A percentile compares a stretch with the other conserved stretches of the same genome.
phyloP scores from a whole-genome alignment of 768 basidiomycete species.

The Arthromyces matolae region DNA sequence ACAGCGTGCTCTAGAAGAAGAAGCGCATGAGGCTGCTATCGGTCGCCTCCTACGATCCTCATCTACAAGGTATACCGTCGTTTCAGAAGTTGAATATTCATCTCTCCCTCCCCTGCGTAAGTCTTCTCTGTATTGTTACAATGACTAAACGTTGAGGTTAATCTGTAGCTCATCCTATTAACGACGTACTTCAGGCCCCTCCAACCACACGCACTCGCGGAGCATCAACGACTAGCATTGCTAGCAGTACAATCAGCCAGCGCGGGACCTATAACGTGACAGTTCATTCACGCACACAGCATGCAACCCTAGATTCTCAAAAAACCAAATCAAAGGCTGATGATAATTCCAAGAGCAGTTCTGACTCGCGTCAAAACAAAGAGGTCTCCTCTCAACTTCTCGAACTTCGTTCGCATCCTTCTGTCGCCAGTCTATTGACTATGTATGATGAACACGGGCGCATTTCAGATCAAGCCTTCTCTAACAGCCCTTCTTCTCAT shows the following conservation, averaged over 20 bases:
- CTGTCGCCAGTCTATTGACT: constrained; percentile 68
- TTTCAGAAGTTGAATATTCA: constrained; percentile 51
- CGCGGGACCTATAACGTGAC: constrained; percentile 70
- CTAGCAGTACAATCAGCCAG: constrained; percentile 46
- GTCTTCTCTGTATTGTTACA: constrained; percentile 31
- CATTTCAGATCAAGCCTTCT: constrained; percentile 59
- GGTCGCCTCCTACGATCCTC: constrained; percentile 66
- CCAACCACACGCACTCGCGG: constrained; percentile 43
- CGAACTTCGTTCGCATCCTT: constrained; percentile 69
- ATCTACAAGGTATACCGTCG: constrained; percentile 60
- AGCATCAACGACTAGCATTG: constrained; percentile 49
- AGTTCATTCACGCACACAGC: constrained; percentile 59
- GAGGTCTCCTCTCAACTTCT: constrained; percentile 46
- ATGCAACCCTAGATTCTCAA: constrained; percentile 63
- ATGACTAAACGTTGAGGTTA: no score
- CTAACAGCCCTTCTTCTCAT: constrained; percentile 48
- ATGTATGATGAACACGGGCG: constrained; percentile 73
- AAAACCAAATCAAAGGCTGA: constrained; percentile 47
- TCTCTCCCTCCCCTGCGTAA: constrained; percentile 68
- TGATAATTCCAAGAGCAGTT: constrained; percentile 20
- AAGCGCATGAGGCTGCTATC: constrained; percentile 47
- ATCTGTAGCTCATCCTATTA: constrained; percentile 60
- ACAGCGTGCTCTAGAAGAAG: constrained; percentile 35
- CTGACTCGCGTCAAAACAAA: constrained; percentile 35
- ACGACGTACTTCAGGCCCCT: constrained; percentile 49